Evolutionary conservation across 1,284 basidiomycete species (phyloP).

Genomic region (Marasmius oreades): DNA sequence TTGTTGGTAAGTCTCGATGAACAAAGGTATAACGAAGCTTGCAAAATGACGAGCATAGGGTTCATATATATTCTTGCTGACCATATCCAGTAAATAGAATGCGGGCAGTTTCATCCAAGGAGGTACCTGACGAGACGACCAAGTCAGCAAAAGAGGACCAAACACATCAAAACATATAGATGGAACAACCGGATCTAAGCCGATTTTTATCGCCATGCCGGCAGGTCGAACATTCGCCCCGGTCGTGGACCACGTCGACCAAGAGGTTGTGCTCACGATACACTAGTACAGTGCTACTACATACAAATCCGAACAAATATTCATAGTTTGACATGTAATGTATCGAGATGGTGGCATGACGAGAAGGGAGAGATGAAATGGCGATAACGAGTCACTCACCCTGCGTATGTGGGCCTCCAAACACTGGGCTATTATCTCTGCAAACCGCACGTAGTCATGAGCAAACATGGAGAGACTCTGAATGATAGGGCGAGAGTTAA

Average conservation of each 20-base stretch:
- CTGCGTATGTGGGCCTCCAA: slow-evolving; percentile 84
- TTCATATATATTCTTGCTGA: slow-evolving; percentile 90
- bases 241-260: background rate
- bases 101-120: slow-evolving; percentile 89
- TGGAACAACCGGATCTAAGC: slow-evolving; percentile 7
- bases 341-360: background rate
- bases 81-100: slow-evolving; percentile 95
- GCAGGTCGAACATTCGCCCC: background rate
- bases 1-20: slow-evolving; percentile 79
- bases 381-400: slow-evolving; percentile 57
- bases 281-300: background rate
- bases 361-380: slow-evolving; percentile 20
- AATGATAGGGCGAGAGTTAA: slow-evolving; percentile 97
- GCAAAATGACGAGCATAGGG: slow-evolving; percentile 85
- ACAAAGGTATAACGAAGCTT: slow-evolving; percentile 72
- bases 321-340: background rate
- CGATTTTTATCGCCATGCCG: background rate
- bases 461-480: slow-evolving; percentile 94
- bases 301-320: background rate
- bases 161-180: slow-evolving; percentile 19
- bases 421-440: slow-evolving; percentile 83
- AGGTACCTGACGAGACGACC: slow-evolving; percentile 69
- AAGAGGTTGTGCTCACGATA: background rate
- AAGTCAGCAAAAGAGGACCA: slow-evolving; percentile 43
- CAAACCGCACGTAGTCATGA: slow-evolving; percentile 79